Evolutionary conservation across 305 asterid species (phyloP).

Genomic region (Lippia alba): DNA sequence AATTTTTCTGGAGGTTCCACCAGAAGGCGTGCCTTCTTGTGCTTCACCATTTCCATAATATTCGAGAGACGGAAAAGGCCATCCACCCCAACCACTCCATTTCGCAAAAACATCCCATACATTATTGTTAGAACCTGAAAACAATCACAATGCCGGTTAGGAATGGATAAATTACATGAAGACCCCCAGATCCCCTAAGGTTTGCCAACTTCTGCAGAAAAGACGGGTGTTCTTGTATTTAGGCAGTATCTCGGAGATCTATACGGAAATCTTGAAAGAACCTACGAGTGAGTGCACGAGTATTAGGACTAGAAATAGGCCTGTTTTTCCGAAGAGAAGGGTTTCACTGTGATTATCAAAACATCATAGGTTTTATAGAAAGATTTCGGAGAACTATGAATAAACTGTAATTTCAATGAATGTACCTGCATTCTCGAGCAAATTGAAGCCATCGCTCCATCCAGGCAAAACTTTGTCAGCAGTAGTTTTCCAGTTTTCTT

Average conservation of each 20-base stretch:
- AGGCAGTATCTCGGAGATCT: not conserved
- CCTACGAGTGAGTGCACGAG: not conserved
- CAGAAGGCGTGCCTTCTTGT: conserved; percentile 35
- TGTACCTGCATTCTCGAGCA: conserved; percentile 66
- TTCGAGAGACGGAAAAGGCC: conserved; percentile 57
- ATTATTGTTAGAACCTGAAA: conserved; percentile 46
- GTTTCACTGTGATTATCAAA: no score
- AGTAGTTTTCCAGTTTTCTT: conserved; percentile 71
- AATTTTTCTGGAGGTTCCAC: conserved; percentile 43
- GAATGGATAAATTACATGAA: not conserved
- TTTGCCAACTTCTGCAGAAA: no score
- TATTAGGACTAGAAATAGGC: not conserved
- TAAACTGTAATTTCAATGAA: no score
- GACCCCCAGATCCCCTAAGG: no score
- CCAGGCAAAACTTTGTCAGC: conserved; percentile 74
- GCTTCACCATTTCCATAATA: conserved; percentile 43
- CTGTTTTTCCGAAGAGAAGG: no score
- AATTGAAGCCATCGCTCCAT: conserved; percentile 64
- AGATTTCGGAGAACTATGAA: no score
- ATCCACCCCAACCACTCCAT: conserved; percentile 61
- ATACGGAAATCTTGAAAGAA: not conserved
- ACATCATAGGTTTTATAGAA: no score
- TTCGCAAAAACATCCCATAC: conserved; percentile 59
- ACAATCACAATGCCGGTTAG: not conserved
- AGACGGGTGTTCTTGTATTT: no score